Evolutionary conservation across 805 yeast species (phyloP).

Genomic region (Saturnispora quitensis): DNA sequence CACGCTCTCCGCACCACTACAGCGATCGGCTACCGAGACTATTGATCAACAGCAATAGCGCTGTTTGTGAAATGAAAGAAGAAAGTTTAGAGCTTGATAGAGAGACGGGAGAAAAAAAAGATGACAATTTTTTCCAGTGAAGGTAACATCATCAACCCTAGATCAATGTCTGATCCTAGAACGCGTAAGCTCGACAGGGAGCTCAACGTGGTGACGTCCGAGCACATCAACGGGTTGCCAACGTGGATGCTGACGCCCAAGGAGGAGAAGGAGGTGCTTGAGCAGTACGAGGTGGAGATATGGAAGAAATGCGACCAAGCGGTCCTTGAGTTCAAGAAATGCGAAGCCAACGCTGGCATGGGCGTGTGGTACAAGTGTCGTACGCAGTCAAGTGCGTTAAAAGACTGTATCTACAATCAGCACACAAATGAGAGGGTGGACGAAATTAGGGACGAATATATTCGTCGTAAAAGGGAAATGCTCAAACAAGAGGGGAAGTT

Average conservation of each 20-base stretch:
- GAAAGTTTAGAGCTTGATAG: too few relatives aligned
- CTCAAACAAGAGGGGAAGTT: constrained; percentile 3
- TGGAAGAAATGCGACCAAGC: constrained; percentile 57
- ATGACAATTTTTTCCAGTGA: too few relatives aligned
- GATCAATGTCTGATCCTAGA: not conserved
- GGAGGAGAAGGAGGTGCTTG: constrained; percentile 66
- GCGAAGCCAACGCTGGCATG: constrained; percentile 55
- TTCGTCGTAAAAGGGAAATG: constrained; percentile 38
- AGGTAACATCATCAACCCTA: not conserved
- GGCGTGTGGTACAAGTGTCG: constrained; percentile 62
- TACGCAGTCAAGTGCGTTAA: constrained; percentile 46
- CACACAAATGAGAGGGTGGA: constrained; percentile 61
- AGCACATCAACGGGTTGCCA: constrained; percentile 38
- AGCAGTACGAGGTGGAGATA: constrained; percentile 58
- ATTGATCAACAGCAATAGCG: too few relatives aligned
- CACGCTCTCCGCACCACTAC: too few relatives aligned
- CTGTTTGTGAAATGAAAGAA: too few relatives aligned
- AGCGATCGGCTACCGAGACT: too few relatives aligned
- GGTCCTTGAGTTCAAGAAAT: constrained; percentile 60
- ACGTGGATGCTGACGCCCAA: constrained; percentile 69
- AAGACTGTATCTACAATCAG: constrained; percentile 51
- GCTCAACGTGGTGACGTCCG: not conserved
- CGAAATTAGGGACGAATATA: constrained; percentile 54
- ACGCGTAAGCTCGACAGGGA: constrained; percentile 1
- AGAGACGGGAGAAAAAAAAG: too few relatives aligned